These are phyloP conservation scores for Boletus smithii DNA, from an alignment of 1,284 basidiomycete genomes.

Conservation along the genomic window DNA sequence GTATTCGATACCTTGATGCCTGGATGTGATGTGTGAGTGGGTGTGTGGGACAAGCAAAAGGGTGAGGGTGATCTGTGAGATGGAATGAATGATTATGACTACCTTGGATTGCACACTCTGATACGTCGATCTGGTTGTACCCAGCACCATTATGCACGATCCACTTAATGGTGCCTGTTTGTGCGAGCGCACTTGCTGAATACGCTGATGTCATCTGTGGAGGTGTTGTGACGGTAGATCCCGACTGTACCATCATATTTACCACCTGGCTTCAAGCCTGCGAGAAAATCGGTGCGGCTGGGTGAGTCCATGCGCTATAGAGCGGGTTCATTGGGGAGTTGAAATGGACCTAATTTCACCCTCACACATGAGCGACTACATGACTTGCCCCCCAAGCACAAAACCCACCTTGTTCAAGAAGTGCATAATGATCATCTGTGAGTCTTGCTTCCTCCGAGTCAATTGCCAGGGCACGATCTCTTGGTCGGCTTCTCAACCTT, in stretches of 20 bases:
- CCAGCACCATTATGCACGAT: slow-evolving; percentile 91
- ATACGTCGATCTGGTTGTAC: slow-evolving; percentile 83
- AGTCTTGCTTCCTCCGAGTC: slow-evolving; percentile 97
- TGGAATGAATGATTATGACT: too few species aligned
- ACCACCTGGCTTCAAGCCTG: slow-evolving; percentile 57
- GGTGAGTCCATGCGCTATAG: slow-evolving; percentile 68
- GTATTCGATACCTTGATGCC: slow-evolving; percentile 87
- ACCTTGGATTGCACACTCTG: slow-evolving; percentile 70
- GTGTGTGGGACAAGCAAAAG: too few species aligned
- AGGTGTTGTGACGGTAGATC: slow-evolving; percentile 76
- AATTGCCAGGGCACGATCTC: slow-evolving; percentile 88
- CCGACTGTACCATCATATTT: slow-evolving; percentile 76
- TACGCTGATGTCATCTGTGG: slow-evolving; percentile 61
- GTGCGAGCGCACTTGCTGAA: slow-evolving; percentile 73
- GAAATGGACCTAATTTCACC: slow-evolving; percentile 77
- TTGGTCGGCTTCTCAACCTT: slow-evolving; percentile 97
- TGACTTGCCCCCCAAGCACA: not conserved
- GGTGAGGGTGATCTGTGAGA: too few species aligned
- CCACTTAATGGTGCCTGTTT: slow-evolving; percentile 72
- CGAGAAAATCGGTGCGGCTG: slow-evolving; percentile 68
- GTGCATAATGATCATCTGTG: slow-evolving; percentile 94
- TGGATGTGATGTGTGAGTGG: slow-evolving; percentile 36
- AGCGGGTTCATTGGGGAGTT: slow-evolving; percentile 94
- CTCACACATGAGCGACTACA: not conserved
- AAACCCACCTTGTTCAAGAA: slow-evolving; percentile 89